Base-by-base conservation (phyloP, 495 filamentous ascomycete genomes). In the Podospora pseudocomata region DNA sequence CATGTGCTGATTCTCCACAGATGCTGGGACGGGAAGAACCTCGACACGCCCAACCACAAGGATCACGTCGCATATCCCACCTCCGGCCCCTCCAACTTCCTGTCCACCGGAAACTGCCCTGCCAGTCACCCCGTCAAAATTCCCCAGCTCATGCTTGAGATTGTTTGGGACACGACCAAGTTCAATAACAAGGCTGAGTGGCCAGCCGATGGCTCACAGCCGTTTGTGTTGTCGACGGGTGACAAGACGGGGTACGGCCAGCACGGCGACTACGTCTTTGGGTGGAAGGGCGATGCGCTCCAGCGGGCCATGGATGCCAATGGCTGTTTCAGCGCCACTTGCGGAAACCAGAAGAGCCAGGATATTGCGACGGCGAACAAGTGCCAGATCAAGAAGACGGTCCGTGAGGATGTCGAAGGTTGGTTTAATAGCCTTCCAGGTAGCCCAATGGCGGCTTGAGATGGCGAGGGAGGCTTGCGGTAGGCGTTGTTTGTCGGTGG, bases 261-360 rank as follows among this genome's bases (percentile, higher is more conserved):
- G 64, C 81, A 83, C 64, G 81, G 73, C 61, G 81, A 83, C 63
- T 83, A 83, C 68, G 76, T 83, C 57, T 83, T 82, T 69, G 80
- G 80, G 23, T 83, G 80, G 80, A 77, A 78, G 69, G 74, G 65
- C 56, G 75, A 81, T 59, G 74, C 75, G 20, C 77, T 82, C 19
- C 80, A 82, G 70, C 70, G 67, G 63, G 76, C 80, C 20, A 80
- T 83, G 80, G 80, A 83, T 65, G 76, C 73, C 26, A 70, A 70
- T 28, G 73, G 72, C n/a, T 83, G 81, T 75, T 78, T 77, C 62
- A 77, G 77, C 28, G 70, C 74, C 6, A 73, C 69, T 20, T 82
- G 81, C 71, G 65, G 72, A 1, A 75, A 74, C 7, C 76, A 80
- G 32, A 70, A 72, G 71, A 69, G 68, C 5, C 81, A 83, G 69